phyloP scores from a whole-genome alignment of 2,329 filamentous ascomycete genomes.

The Botrytis hyacinthi region DNA sequence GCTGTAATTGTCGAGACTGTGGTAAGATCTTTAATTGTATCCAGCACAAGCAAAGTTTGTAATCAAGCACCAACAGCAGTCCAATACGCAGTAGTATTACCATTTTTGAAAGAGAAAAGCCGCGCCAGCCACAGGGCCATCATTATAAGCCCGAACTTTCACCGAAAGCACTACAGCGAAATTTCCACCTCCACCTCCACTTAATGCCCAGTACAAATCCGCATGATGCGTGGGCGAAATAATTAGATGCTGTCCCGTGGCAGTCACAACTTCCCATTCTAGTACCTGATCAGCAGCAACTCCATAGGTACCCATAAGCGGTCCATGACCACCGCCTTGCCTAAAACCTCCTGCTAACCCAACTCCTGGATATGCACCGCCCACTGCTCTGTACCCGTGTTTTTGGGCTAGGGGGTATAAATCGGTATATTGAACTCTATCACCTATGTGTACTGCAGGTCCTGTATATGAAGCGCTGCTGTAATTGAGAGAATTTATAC shows the following conservation, averaged over 20 bases:
- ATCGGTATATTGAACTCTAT: constrained; percentile 6
- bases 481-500: constrained; percentile 39
- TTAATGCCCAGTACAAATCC: constrained; percentile 51
- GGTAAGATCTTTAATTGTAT: neutral
- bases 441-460: constrained; percentile 19
- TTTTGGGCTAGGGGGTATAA: neutral
- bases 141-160: constrained; percentile 11
- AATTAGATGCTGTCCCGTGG: constrained; percentile 45
- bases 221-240: constrained; percentile 43
- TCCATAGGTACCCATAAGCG: constrained; percentile 48
- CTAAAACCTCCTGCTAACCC: neutral
- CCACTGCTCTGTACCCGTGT: constrained; percentile 17
- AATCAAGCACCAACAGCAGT: neutral
- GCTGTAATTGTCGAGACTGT: neutral
- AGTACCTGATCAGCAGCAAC: constrained; percentile 51
- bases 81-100: neutral
- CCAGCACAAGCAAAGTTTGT: neutral
- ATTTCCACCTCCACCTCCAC: constrained; percentile 47
- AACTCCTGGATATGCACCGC: constrained; percentile 4
- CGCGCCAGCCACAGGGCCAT: neutral
- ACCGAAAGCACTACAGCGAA: constrained; percentile 43
- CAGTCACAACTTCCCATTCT: constrained; percentile 35
- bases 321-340: constrained; percentile 47
- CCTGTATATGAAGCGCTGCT: constrained; percentile 22
- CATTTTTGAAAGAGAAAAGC: neutral